A percentile compares a stretch with the other conserved stretches of the same genome.
phyloP scores from a whole-genome alignment of 2,329 filamentous ascomycete genomes.

The Talaromyces sp. region DNA sequence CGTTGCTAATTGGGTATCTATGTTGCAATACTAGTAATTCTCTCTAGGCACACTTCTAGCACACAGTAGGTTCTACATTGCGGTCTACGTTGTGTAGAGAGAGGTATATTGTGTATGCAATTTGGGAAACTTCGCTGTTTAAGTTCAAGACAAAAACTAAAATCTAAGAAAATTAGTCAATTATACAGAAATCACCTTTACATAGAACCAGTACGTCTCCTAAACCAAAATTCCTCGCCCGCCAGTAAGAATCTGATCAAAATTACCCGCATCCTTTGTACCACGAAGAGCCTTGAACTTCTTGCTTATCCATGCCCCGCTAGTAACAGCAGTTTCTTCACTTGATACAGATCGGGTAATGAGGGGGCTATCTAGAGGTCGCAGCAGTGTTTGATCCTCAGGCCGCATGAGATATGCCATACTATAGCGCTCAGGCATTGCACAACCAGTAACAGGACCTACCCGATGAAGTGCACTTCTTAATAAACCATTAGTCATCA shows the following conservation, averaged over 20 bases:
- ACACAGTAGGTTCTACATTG: too few relatives aligned
- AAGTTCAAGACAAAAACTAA: not conserved
- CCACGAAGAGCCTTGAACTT: conserved; percentile 5
- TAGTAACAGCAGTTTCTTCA: not conserved
- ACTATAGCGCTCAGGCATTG: not conserved
- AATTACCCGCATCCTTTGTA: not conserved
- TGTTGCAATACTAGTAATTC: too few relatives aligned
- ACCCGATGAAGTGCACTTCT: not conserved
- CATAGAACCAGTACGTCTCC: not conserved
- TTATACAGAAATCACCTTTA: not conserved
- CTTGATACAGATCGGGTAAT: not conserved
- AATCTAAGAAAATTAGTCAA: not conserved
- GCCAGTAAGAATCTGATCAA: conserved; percentile 7
- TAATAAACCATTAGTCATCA: not conserved
- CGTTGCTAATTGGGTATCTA: too few relatives aligned
- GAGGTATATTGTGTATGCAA: not conserved
- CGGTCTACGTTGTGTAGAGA: too few relatives aligned
- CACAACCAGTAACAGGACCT: not conserved
- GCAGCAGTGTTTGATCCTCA: conserved; percentile 4
- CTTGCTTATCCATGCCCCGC: conserved; percentile 6
- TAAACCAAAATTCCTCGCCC: conserved; percentile 1
- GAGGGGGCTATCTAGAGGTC: conserved; percentile 3
- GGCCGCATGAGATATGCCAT: conserved; percentile 5
- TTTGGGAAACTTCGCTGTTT: not conserved
- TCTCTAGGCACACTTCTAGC: too few relatives aligned